Evolutionary conservation across 192 early-diverging fungal genomes (phyloP).

Genomic region (Backusella australiensis): DNA sequence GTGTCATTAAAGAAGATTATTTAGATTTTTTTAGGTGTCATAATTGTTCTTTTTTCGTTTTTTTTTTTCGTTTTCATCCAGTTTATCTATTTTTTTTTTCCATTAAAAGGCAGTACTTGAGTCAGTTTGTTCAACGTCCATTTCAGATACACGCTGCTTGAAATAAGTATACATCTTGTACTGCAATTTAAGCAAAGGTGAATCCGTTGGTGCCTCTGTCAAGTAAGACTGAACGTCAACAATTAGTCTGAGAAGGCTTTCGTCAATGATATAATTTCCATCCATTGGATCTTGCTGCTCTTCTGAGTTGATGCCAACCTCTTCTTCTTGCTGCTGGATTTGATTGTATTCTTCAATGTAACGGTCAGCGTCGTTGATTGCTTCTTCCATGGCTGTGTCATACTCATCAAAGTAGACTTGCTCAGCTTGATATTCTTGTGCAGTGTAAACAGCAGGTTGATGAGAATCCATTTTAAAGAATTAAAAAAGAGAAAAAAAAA

Average conservation of each 20-base stretch:
- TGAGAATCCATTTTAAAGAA: background rate
- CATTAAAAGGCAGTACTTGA: background rate
- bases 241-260: slow-evolving; percentile 29
- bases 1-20: background rate
- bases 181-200: slow-evolving; percentile 33
- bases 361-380: background rate
- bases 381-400: background rate
- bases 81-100: background rate
- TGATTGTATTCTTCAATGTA: background rate
- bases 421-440: slow-evolving; percentile 12
- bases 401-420: slow-evolving; percentile 10
- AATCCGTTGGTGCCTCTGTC: slow-evolving; percentile 24
- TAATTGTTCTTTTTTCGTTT: background rate
- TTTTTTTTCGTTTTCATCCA: background rate
- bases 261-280: slow-evolving; percentile 7
- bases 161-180: slow-evolving; percentile 41
- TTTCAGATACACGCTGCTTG: slow-evolving; percentile 31
- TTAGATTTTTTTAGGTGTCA: background rate
- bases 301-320: background rate
- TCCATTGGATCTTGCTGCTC: background rate
- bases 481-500: background rate
- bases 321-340: background rate
- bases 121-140: slow-evolving; percentile 11
- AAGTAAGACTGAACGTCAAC: slow-evolving; percentile 37
- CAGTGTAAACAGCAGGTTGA: background rate